Evolutionary conservation across 371 early-diverging fungal genomes (phyloP), one percentile per base, ranked within the genome.

Genomic region (Mucor piriformis): DNA sequence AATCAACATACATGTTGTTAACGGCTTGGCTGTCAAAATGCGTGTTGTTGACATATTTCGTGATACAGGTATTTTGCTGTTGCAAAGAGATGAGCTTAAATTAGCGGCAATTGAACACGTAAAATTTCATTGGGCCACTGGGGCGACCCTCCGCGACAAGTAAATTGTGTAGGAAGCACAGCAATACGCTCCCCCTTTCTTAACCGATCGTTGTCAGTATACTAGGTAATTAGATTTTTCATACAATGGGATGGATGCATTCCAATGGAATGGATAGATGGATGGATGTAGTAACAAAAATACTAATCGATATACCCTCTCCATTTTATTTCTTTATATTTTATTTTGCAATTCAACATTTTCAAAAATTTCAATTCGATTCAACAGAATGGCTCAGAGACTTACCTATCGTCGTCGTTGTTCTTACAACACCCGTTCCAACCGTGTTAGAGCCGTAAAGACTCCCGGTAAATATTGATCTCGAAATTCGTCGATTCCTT

Each of bases 361-460:
- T 20, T 43, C 21, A 18, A 43, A 8, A 43, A 43, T 43, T 38
- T 43, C 43, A 43, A 43, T 46, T 46, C 46, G 12, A 24, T 44
- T 44, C 46, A 46, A 46, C 59, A 71, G 64, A 70, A 88, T 88
- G 89, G 87, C 79, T 77, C 96, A 96, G 85, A 93, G 98, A 84
- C 88, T 97, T 65, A 94, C 93, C 64, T 98, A 97, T 89, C 89
- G 97, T 79, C 92, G 97, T 71, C 92, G 96, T 73, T 87, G 94
- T 69, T 95, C 97, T 67, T 98, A 97, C 94, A 96, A 97, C 94
- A 98, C 98, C 76, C 91, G 91, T 82, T 96, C 96, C 76, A 98
- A 98, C 95, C 90, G 94, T 84, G 89, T 90, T 76, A 84, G 88
- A 72, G 86, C 94, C 74, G 91, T 94, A 83, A 97, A 97, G 94